Conservation (phyloP, 495 filamentous ascomycete genomes). For the Hypomontagnella submonticulosa region DNA sequence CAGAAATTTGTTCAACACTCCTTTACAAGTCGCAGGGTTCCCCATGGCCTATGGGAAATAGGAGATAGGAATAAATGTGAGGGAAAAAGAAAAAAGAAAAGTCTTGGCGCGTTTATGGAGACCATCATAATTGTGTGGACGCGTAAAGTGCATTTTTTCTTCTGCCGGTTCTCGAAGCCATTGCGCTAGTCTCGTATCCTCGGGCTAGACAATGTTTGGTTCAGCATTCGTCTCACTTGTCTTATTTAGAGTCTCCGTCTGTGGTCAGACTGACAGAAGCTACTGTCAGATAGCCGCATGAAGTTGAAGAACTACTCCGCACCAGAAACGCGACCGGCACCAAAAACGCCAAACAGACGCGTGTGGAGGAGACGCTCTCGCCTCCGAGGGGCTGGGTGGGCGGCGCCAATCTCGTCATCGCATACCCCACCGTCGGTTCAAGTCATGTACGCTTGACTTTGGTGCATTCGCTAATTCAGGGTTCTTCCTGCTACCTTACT, state of each 20-base stretch:
- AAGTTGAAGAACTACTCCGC: slow-evolving; percentile 22
- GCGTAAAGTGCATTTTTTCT: slow-evolving; percentile 26
- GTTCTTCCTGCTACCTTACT: background rate
- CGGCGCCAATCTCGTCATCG: slow-evolving; percentile 21
- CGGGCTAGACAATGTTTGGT: slow-evolving; percentile 16
- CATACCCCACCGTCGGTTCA: slow-evolving; percentile 21
- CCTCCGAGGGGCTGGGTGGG: slow-evolving; percentile 31
- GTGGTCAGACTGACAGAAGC: slow-evolving; percentile 24
- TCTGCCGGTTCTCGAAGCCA: slow-evolving; percentile 15
- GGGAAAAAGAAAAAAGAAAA: slow-evolving; percentile 7
- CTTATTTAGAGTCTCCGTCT: slow-evolving; percentile 15
- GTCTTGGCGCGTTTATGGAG: slow-evolving; percentile 40
- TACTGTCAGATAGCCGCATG: slow-evolving; percentile 18
- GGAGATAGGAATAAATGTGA: slow-evolving; percentile 4
- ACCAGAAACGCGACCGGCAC: slow-evolving; percentile 29
- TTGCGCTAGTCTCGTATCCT: slow-evolving; percentile 2
- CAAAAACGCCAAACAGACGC: slow-evolving; percentile 45
- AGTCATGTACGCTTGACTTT: slow-evolving; percentile 5
- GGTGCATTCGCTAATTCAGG: slow-evolving; percentile 12
- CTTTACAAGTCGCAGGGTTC: slow-evolving; percentile 12
- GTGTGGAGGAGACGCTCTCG: slow-evolving; percentile 20
- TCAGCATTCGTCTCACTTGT: slow-evolving; percentile 15
- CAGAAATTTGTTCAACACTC: slow-evolving; percentile 28
- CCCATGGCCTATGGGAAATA: background rate
- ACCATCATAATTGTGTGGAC: slow-evolving; percentile 13